Conservation (phyloP, 768 basidiomycete genomes). For the Steccherinum ochraceum region DNA sequence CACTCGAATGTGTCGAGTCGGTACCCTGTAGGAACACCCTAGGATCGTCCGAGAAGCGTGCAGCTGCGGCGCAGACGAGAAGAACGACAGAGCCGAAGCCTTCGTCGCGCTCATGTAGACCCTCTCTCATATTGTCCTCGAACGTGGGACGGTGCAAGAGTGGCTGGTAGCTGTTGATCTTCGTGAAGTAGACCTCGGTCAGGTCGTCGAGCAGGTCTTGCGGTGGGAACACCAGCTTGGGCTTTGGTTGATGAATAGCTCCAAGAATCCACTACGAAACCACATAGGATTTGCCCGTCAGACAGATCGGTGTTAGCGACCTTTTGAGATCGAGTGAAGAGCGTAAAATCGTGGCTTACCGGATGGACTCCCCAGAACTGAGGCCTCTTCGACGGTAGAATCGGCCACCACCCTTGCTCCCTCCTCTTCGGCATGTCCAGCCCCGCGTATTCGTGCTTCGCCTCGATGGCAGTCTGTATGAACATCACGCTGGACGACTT, state of each 20-base stretch:
- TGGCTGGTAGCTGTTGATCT: conserved; percentile 36
- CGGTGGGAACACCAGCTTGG: conserved; percentile 26
- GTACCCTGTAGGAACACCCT: conserved; percentile 30
- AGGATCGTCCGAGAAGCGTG: conserved; percentile 46
- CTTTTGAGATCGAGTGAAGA: neutral
- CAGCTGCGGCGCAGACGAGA: conserved; percentile 44
- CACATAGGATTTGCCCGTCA: neutral
- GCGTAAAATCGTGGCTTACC: conserved; percentile 25
- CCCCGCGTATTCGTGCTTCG: conserved; percentile 33
- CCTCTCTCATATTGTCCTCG: conserved; percentile 28
- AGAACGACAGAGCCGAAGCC: conserved; percentile 42
- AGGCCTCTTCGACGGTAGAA: conserved; percentile 28
- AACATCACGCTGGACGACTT: conserved; percentile 37
- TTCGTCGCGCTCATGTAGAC: conserved; percentile 33
- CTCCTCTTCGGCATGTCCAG: conserved; percentile 1
- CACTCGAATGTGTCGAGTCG: conserved; percentile 25
- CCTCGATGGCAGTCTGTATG: conserved; percentile 34
- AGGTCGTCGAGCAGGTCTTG: conserved; percentile 33
- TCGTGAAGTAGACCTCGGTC: conserved; percentile 42
- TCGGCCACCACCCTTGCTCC: neutral
- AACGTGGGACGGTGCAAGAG: conserved; percentile 45
- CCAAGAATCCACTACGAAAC: conserved; percentile 20
- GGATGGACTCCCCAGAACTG: conserved; percentile 47
- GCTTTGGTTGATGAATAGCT: conserved; percentile 19
- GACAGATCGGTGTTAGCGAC: neutral